These are phyloP conservation scores for Cercospora sojina DNA, from an alignment of 2,329 filamentous ascomycete genomes.

Conservation along the genomic window DNA sequence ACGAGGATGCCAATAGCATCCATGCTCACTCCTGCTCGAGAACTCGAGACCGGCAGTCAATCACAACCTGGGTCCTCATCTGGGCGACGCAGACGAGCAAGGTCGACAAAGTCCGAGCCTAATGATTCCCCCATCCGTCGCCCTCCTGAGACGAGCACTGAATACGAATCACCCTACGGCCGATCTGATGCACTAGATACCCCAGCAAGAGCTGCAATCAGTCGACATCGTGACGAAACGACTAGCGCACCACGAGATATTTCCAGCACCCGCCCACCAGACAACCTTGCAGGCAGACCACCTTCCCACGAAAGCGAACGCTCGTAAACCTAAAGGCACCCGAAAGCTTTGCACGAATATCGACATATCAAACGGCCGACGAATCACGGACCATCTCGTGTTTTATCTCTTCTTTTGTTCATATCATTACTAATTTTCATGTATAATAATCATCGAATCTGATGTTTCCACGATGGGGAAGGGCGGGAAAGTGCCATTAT, in stretches of 20 bases:
- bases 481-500: not conserved
- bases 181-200: constrained; percentile 28
- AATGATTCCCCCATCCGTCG: constrained; percentile 21
- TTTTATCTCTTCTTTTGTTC: not conserved
- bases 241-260: constrained; percentile 11
- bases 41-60: constrained; percentile 31
- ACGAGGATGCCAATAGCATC: constrained; percentile 39
- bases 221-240: constrained; percentile 32
- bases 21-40: constrained; percentile 35
- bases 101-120: constrained; percentile 29
- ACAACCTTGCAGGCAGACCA: constrained; percentile 6
- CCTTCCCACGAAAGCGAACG: not conserved
- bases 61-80: constrained; percentile 35
- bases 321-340: not conserved
- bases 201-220: constrained; percentile 30
- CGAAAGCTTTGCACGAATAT: not conserved
- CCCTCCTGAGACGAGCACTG: constrained; percentile 6
- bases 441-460: constrained; percentile 1
- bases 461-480: not conserved
- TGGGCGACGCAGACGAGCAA: constrained; percentile 34
- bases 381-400: not conserved
- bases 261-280: constrained; percentile 5
- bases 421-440: constrained; percentile 5
- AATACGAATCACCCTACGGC: constrained; percentile 34
- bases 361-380: not conserved